Evolutionary conservation across 2,329 filamentous ascomycete genomes (phyloP), one percentile per base, ranked within the genome.

Genomic region (Zymoseptoria pseudotritici): DNA sequence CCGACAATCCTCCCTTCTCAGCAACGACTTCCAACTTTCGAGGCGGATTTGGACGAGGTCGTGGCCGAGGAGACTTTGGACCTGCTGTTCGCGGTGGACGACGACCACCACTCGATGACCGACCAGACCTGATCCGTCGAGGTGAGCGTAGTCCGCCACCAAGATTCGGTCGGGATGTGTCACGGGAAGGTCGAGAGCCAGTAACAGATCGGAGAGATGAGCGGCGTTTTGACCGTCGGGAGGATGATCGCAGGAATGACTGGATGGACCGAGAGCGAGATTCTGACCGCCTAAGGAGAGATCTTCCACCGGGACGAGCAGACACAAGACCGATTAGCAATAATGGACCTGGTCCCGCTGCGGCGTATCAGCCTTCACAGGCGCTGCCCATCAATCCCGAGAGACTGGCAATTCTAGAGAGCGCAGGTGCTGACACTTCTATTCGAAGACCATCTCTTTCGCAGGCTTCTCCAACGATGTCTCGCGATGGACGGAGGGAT

Each of bases 1-100:
- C 88, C 0, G 88, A 91, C 63, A 81, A 83, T 11, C 79, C 82
- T 1, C 86, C 87, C 59, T 81, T 79, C 19, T 73, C 78, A 8
- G 79, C 81, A 8, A 80, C 81, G 58, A 75, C 77, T 60, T 73
- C 75, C 20, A 82, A 85, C 9, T 67, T 63, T 50, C 58, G 70
- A 55, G 67, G 69, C 20, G 65, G 64, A n/a, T 72, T 74, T 50
- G 78, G 76, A 78, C 57, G 65, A 58, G 65, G 65, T 20, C 58
- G 85, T 58, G 76, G 76, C 51, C 77, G 79, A 31, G 79, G 79
- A 10, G 36, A 46, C 17, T 46, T 46, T 46, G 36, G 36, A 17
- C 36, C 36, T 46, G 63, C 56, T 19, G 55, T 56, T 54, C 78
- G 82, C 29, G 77, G 78, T 50, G 73, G 80, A 62, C 73, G 81